These are phyloP conservation scores for Ophiostoma angusticollis DNA, from an alignment of 2,329 filamentous ascomycete genomes.

Conservation along the genomic window DNA sequence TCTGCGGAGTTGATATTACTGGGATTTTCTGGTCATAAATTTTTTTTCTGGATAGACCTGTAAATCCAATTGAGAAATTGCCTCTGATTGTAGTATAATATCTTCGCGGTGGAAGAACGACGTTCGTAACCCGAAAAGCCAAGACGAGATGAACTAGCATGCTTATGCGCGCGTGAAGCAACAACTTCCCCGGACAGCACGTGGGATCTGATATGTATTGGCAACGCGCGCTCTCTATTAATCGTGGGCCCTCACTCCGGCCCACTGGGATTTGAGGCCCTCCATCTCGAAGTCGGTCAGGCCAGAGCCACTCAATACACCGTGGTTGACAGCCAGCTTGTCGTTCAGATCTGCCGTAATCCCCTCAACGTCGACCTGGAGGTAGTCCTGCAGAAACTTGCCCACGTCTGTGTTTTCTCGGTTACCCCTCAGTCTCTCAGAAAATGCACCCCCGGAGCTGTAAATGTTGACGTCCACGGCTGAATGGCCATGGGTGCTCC, in stretches of 20 bases:
- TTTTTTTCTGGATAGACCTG: no score
- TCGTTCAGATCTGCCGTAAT: conserved; percentile 64
- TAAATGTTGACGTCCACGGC: conserved; percentile 97
- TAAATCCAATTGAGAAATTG: no score
- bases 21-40: no score
- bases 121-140: no score
- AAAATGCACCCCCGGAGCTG: conserved; percentile 54
- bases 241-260: background rate
- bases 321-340: conserved; percentile 19
- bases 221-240: background rate
- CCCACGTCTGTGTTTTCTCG: conserved; percentile 93
- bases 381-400: conserved; percentile 63
- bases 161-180: no score
- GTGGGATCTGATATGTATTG: no score
- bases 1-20: no score
- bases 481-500: conserved; percentile 87
- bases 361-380: conserved; percentile 63
- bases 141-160: no score
- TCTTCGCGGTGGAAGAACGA: no score
- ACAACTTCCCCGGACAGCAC: no score
- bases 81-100: no score
- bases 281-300: conserved; percentile 6
- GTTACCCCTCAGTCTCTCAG: conserved; percentile 61
- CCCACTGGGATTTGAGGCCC: conserved; percentile 1
- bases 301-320: background rate